Percentiles rank a stretch among this genome's conserved stretches.
Evolutionary conservation across 495 filamentous ascomycete genomes (phyloP).

Genomic region (Xylaria flabelliformis): DNA sequence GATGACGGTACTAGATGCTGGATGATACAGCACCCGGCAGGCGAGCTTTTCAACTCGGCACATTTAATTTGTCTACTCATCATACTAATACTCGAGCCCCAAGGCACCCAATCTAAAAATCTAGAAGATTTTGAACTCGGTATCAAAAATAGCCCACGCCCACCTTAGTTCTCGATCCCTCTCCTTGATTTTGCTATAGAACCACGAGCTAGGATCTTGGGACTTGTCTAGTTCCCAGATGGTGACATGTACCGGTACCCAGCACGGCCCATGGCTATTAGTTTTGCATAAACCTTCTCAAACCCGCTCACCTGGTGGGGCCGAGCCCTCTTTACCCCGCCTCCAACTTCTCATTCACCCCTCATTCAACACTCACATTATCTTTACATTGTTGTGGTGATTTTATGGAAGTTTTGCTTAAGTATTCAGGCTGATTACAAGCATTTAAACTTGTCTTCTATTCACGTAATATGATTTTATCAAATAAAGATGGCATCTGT

Average conservation of each 20-base stretch:
- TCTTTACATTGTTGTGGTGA: background rate
- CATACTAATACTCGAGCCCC: slow-evolving; percentile 1
- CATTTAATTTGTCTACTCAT: background rate
- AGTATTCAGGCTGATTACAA: background rate
- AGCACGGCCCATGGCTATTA: background rate
- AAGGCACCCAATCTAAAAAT: background rate
- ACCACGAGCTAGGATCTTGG: background rate
- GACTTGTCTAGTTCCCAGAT: background rate
- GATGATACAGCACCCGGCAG: background rate
- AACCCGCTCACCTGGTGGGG: slow-evolving; percentile 23
- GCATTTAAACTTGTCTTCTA: too few species aligned
- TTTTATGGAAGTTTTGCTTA: background rate
- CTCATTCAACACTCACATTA: background rate
- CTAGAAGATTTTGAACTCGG: background rate
- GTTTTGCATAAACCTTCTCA: slow-evolving; percentile 31
- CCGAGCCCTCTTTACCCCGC: background rate
- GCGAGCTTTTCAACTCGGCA: background rate
- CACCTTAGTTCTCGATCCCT: background rate
- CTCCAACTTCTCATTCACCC: background rate
- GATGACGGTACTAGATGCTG: background rate
- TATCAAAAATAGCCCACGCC: background rate
- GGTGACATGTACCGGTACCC: slow-evolving; percentile 21
- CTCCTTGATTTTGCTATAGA: background rate
- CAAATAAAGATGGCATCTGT: too few species aligned
- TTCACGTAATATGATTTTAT: too few species aligned